A percentile compares a stretch with the other conserved stretches of the same genome.
Conservation (phyloP, 192 early-diverging fungal species). For the Helicostylum pulchrum region DNA sequence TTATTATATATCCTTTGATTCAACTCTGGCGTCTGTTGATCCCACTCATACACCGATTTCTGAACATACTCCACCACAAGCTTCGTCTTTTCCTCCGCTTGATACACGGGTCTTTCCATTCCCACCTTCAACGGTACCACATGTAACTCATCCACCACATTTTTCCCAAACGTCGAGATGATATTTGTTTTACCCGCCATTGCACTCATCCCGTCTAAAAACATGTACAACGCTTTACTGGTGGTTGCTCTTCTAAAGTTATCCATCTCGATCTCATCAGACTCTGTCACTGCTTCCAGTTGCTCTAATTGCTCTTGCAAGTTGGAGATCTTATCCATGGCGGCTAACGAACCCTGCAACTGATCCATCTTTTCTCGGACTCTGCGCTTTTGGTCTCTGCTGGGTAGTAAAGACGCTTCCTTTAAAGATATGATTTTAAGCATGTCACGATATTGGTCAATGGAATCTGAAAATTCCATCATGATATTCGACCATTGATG, state of each 20-base stretch:
- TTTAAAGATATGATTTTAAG: conserved; percentile 29
- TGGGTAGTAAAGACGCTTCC: conserved; percentile 15
- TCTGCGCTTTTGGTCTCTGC: conserved; percentile 21
- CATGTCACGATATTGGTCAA: conserved; percentile 30
- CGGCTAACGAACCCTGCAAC: conserved; percentile 16
- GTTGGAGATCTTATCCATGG: conserved; percentile 19
- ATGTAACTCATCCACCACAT: conserved; percentile 33
- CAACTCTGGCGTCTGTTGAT: conserved; percentile 15
- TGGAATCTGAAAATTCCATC: conserved; percentile 25
- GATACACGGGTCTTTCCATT: conserved; percentile 22
- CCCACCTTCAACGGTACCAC: conserved; percentile 22
- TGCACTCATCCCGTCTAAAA: conserved; percentile 37
- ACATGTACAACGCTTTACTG: conserved; percentile 29
- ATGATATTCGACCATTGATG: conserved; percentile 28
- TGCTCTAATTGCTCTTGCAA: conserved; percentile 21
- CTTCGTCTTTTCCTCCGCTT: conserved; percentile 27
- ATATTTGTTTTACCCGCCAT: conserved; percentile 35
- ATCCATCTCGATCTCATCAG: conserved; percentile 29
- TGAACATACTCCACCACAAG: conserved; percentile 24
- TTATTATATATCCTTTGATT: too few species aligned
- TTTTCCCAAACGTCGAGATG: conserved; percentile 35
- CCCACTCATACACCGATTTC: conserved; percentile 24
- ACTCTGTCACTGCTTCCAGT: conserved; percentile 15
- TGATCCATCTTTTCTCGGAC: conserved; percentile 22
- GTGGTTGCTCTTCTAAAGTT: conserved; percentile 33